Evolutionary conservation across 257 asterid genomes (phyloP).

Genomic region (Primulina eburnea): DNA sequence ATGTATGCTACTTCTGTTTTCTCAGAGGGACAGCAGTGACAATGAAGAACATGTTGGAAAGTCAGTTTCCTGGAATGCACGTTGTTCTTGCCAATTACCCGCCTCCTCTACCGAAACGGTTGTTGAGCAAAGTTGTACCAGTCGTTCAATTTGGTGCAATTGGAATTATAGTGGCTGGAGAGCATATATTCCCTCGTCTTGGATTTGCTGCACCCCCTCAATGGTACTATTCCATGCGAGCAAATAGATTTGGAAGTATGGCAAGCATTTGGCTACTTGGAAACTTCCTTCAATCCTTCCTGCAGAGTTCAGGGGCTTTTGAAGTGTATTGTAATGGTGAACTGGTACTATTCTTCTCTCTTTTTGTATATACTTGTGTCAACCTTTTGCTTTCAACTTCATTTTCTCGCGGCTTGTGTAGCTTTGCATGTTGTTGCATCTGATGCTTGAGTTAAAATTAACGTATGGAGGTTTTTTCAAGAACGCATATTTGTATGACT

Average conservation of each 20-base stretch:
- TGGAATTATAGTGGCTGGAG: slow-evolving; percentile 76
- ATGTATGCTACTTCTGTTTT: slow-evolving; percentile 21
- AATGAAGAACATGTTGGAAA: slow-evolving; percentile 87
- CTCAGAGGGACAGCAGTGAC: slow-evolving; percentile 92
- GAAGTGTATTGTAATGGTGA: slow-evolving; percentile 85
- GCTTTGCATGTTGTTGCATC: slow-evolving; percentile 5
- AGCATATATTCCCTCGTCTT: slow-evolving; percentile 75
- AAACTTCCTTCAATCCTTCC: slow-evolving; percentile 74
- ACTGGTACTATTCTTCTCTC: slow-evolving; percentile 48
- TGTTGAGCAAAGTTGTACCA: slow-evolving; percentile 81
- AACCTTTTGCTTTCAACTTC: not conserved
- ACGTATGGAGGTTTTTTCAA: not conserved
- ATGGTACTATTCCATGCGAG: slow-evolving; percentile 74
- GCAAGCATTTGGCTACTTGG: slow-evolving; percentile 81
- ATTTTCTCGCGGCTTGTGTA: not conserved
- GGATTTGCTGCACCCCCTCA: slow-evolving; percentile 81
- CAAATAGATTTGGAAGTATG: slow-evolving; percentile 85
- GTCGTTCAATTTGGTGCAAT: slow-evolving; percentile 75
- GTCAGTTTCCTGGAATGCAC: slow-evolving; percentile 79
- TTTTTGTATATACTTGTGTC: slow-evolving; percentile 14
- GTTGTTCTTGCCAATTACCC: slow-evolving; percentile 91
- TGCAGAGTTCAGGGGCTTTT: slow-evolving; percentile 89
- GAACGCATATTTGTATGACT: not conserved
- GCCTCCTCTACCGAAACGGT: slow-evolving; percentile 83
- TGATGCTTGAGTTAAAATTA: not conserved